Evolutionary conservation across 2,329 filamentous ascomycete genomes (phyloP).

Genomic region (Sclerotinia trifoliorum): DNA sequence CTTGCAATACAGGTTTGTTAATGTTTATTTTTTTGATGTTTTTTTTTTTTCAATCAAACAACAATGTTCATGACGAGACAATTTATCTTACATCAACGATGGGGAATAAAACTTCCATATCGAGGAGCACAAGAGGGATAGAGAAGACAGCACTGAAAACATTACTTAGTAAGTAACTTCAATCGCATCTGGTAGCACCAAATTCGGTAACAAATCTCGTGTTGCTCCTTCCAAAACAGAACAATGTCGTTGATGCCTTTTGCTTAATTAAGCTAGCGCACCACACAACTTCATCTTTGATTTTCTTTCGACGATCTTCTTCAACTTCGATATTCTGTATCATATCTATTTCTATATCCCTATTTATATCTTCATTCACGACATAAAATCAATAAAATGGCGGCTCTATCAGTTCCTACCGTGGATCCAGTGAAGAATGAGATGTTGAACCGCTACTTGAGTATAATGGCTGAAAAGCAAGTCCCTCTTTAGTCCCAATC

Average conservation of each 20-base stretch:
- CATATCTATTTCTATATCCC: too few species aligned
- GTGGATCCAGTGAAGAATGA: background rate
- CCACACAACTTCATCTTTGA: background rate
- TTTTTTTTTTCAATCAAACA: too few species aligned
- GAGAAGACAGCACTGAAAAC: background rate
- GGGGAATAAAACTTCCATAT: background rate
- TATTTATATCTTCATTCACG: too few species aligned
- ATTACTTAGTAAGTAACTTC: background rate
- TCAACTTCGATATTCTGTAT: background rate
- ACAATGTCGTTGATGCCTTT: background rate
- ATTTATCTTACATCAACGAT: too few species aligned
- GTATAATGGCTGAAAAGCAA: background rate
- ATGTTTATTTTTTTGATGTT: too few species aligned
- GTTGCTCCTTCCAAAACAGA: background rate
- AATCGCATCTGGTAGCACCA: fast-evolving
- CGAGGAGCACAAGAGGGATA: background rate
- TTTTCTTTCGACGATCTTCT: background rate
- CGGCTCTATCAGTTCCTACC: background rate
- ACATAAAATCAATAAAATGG: background rate
- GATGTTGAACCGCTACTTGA: constrained; percentile 2
- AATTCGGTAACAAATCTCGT: background rate
- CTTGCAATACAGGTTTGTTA: too few species aligned
- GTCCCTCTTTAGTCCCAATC: background rate
- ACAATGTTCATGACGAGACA: too few species aligned
- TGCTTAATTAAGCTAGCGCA: background rate